These are phyloP conservation scores for Pseudognaphalium luteoalbum DNA, from an alignment of 129 eudicot species.

Conservation along the genomic window DNA sequence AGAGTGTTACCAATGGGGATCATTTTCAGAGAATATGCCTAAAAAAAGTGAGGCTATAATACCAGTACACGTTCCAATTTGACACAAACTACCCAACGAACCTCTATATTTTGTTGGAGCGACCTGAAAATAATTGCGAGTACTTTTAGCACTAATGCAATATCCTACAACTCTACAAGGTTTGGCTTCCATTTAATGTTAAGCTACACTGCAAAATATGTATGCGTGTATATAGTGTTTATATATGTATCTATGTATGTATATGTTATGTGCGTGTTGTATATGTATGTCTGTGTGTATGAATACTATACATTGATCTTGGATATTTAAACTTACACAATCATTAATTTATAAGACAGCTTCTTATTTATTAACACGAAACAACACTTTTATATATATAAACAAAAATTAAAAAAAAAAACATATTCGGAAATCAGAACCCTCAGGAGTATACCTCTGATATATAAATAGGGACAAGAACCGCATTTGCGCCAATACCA, in stretches of 20 bases:
- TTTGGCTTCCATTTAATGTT: conserved; percentile 13
- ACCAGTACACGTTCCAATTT: conserved; percentile 88
- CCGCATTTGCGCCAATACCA: conserved; percentile 92
- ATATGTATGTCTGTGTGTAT: background rate
- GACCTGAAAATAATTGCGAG: conserved; percentile 40
- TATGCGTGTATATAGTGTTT: background rate
- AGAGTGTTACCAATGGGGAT: conserved; percentile 71
- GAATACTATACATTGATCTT: background rate
- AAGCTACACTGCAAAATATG: background rate
- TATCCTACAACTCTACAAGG: background rate
- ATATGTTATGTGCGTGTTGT: background rate
- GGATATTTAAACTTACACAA: too few species aligned
- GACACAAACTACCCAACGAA: conserved; percentile 68
- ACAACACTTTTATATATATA: background rate
- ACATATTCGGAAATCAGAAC: background rate
- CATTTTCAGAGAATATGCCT: conserved; percentile 65
- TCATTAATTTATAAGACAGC: background rate
- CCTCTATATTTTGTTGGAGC: conserved; percentile 93
- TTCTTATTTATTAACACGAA: conserved; percentile 2
- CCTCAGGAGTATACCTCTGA: conserved; percentile 63
- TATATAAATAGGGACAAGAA: conserved; percentile 86
- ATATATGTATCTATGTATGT: background rate
- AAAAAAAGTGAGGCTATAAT: conserved; percentile 63
- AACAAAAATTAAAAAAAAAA: conserved; percentile 4
- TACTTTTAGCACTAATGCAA: conserved; percentile 6